phyloP scores from a whole-genome alignment of 441 rosid genomes.

The Iberis amara region DNA sequence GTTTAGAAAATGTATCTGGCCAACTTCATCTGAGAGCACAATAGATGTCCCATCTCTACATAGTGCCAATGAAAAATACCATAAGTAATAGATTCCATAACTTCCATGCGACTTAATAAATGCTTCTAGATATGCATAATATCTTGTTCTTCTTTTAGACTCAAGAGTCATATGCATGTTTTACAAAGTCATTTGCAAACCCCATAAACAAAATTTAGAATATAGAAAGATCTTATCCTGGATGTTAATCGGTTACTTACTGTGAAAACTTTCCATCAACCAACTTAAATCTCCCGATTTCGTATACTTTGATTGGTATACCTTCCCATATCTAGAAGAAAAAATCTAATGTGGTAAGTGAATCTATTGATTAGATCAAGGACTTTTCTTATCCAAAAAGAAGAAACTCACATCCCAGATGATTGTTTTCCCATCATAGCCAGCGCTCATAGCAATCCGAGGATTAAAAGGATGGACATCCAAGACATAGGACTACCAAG shows the following conservation, averaged over 20 bases:
- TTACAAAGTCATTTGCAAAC: constrained; percentile 11
- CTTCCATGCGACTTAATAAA: constrained; percentile 17
- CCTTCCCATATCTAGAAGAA: constrained; percentile 78
- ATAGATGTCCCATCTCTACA: constrained; percentile 80
- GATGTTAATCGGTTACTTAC: constrained; percentile 43
- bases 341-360: constrained; percentile 25
- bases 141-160: constrained; percentile 23
- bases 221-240: constrained; percentile 20
- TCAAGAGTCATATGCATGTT: constrained; percentile 16
- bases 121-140: constrained; percentile 19
- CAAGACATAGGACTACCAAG: constrained; percentile 72
- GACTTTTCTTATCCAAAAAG: constrained; percentile 14
- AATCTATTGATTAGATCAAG: constrained; percentile 18
- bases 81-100: constrained; percentile 2
- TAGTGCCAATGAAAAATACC: not conserved
- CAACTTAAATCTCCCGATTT: constrained; percentile 64
- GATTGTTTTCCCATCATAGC: constrained; percentile 79
- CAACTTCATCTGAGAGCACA: constrained; percentile 82
- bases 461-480: constrained; percentile 88
- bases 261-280: constrained; percentile 86
- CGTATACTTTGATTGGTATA: constrained; percentile 57
- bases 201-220: constrained; percentile 12
- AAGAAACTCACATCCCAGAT: constrained; percentile 76
- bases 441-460: constrained; percentile 87
- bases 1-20: constrained; percentile 70